phyloP scores from a whole-genome alignment of 768 basidiomycete species.

The Bullera alba region DNA sequence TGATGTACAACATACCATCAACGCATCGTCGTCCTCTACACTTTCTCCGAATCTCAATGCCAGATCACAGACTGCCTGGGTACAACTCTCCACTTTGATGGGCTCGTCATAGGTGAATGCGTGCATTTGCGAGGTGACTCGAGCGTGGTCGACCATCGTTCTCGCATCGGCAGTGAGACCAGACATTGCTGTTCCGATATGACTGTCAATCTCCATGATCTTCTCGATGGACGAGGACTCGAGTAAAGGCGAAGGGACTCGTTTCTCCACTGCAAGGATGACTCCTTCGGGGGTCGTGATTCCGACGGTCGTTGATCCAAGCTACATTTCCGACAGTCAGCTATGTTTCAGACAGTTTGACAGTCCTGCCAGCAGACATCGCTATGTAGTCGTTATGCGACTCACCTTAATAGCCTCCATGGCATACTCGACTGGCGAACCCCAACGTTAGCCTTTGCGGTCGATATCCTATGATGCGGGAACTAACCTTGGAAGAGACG shows the following conservation, averaged over 20 bases:
- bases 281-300: conserved; percentile 85
- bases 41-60: conserved; percentile 97
- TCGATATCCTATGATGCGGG: no score
- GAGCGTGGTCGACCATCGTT: conserved; percentile 99
- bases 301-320: conserved; percentile 96
- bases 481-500: conserved; percentile 88
- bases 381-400: not conserved
- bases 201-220: conserved; percentile 98
- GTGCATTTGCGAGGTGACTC: conserved; percentile 78
- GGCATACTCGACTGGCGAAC: conserved; percentile 85
- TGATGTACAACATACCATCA: conserved; percentile 60
- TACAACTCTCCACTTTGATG: conserved; percentile 95
- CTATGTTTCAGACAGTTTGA: no score
- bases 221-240: conserved; percentile 96
- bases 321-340: conserved; percentile 54
- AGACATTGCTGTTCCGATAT: conserved; percentile 97
- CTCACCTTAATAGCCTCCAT: conserved; percentile 96
- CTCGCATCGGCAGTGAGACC: conserved; percentile 90
- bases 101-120: conserved; percentile 91
- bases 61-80: conserved; percentile 96
- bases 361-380: not conserved
- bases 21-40: conserved; percentile 95
- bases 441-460: no score
- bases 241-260: conserved; percentile 90
- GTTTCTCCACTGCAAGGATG: conserved; percentile 94